Base-by-base conservation (phyloP, 2,329 filamentous ascomycete genomes). In the Paracorniculantispora psalliotae region DNA sequence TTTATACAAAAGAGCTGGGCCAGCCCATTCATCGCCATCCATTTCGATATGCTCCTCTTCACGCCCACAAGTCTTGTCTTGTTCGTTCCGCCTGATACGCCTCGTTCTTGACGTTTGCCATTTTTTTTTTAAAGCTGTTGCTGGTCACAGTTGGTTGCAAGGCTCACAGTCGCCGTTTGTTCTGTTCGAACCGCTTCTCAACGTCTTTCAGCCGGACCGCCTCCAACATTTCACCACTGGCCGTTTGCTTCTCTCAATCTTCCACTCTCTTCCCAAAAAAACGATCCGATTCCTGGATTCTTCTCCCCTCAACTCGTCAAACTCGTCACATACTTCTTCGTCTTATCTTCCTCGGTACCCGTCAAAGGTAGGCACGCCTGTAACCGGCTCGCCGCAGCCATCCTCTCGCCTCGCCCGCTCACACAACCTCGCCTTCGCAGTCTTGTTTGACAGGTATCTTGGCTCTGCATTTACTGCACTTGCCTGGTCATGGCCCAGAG, bases 401-500 rank as follows among this genome's bases (percentile, higher is more conserved):
- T 46, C 15, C 25, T 43, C 25, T 43, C 25, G 37, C 37, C 46
- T 4, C 37, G 12, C 25, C 46, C 30, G 15, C 35, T 43, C 35
- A 57, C 35, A 43, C 46, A 23, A 23, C 17, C 23, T 26, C n/a
- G 52, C 41, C 33, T 46, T 2, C 8, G 15, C 46, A 57, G 44
- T 28, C 35, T 33, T 25, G 17, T 23, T 57, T 57, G 55, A 57
- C 55, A 17, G 46, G 26, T 35, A 44, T 35, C 43, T 46, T 47
- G 48, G 39, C 48, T 52, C n/a, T n/a, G 15, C 28, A 26, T 17
- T n/a, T 47, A 25, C 39, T 59, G 37, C 23, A 52, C 9, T 47
- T 59, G 50, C 58, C 44, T 35, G 51, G 58, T 35, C 46, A 79
- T 77, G 75, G 75, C 76, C 75, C 68, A 72, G 71, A 75, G 73